A percentile compares a stretch with the other conserved stretches of the same genome.
Conservation (phyloP, 495 filamentous ascomycete genomes). For the Hypomontagnella submonticulosa region DNA sequence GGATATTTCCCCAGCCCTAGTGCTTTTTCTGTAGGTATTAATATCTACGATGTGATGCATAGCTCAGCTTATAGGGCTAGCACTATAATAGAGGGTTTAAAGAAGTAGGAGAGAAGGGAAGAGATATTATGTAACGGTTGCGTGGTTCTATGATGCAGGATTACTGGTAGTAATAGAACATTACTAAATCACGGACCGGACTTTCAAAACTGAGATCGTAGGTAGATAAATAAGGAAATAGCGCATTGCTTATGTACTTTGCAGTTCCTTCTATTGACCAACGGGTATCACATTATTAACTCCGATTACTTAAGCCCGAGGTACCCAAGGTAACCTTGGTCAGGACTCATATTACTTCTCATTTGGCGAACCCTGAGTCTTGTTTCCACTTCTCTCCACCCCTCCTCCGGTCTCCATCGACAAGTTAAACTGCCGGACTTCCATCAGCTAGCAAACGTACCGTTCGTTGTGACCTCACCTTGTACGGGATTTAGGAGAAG, state of each 20-base stretch:
- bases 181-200: conserved; percentile 1
- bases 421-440: conserved; percentile 17
- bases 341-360: no score
- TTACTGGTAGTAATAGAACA: no score
- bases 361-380: no score
- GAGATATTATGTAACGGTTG: no score
- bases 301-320: conserved; percentile 18
- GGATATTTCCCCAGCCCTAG: neutral
- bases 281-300: conserved; percentile 18
- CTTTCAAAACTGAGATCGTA: conserved; percentile 11
- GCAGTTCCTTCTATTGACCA: neutral
- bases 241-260: conserved; percentile 1
- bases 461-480: conserved; percentile 30
- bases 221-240: conserved; percentile 2
- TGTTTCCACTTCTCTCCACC: conserved; percentile 15
- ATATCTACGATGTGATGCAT: neutral
- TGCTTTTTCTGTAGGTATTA: neutral
- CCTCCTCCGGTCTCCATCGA: conserved; percentile 4
- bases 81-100: no score
- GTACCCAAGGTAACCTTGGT: no score
- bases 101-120: neutral
- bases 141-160: no score
- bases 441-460: neutral
- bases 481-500: neutral
- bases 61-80: no score